Percentiles rank a stretch among this genome's conserved stretches.
phyloP scores from a whole-genome alignment of 345 rosid species.

The Clausena lansium region DNA sequence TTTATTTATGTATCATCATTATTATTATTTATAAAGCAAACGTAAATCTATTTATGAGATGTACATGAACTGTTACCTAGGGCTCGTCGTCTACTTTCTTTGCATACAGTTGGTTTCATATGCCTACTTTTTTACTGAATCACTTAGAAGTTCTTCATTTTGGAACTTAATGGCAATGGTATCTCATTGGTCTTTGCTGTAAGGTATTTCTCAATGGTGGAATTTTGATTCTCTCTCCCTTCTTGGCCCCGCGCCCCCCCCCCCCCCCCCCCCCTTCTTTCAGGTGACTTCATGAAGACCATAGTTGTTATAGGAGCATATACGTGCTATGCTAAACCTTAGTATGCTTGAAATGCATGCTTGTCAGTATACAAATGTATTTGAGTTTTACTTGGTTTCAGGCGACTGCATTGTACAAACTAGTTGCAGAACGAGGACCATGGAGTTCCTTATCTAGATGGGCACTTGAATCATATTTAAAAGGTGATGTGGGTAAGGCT shows the following conservation, averaged over 20 bases:
- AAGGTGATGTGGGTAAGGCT: slow-evolving; percentile 92
- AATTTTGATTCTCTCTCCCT: not conserved
- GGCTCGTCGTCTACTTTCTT: not conserved
- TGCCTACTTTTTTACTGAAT: not conserved
- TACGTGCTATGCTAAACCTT: not conserved
- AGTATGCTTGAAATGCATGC: slow-evolving; percentile 3
- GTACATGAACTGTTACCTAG: not conserved
- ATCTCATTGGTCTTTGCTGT: not conserved
- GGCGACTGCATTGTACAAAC: slow-evolving; percentile 90
- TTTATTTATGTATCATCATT: not conserved
- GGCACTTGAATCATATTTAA: slow-evolving; percentile 93
- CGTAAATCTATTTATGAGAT: too few relatives aligned
- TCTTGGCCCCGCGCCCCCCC: not conserved
- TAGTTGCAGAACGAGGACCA: slow-evolving; percentile 98
- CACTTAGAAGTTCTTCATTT: not conserved
- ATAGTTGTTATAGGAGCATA: not conserved
- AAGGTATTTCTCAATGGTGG: not conserved
- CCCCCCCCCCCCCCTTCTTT: not conserved
- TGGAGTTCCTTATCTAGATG: slow-evolving; percentile 98
- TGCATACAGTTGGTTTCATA: not conserved
- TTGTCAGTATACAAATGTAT: not conserved
- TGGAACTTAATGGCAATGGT: not conserved
- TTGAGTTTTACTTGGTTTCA: slow-evolving; percentile 29
- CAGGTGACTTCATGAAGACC: not conserved
- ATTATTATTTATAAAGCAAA: too few relatives aligned